Evolutionary conservation across 176 grass and related monocot species (phyloP).

Genomic region (Microstegium vimineum): DNA sequence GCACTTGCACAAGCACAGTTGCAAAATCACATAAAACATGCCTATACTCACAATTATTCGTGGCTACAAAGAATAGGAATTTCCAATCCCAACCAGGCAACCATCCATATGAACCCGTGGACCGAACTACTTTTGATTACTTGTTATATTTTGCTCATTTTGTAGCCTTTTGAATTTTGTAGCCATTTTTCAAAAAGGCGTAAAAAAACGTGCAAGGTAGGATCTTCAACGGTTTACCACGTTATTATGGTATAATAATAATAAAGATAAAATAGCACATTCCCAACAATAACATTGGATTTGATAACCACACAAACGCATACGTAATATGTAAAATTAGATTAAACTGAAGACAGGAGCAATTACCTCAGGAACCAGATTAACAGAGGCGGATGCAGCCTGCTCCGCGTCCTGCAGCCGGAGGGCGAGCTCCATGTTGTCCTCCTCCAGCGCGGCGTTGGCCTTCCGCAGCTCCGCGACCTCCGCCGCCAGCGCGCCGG

Average conservation of each 20-base stretch:
- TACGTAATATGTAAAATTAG: not conserved
- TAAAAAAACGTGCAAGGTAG: not conserved
- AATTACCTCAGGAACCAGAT: constrained; percentile 40
- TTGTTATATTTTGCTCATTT: no score
- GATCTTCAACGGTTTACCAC: not conserved
- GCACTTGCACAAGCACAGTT: not conserved
- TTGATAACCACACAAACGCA: not conserved
- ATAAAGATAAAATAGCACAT: not conserved
- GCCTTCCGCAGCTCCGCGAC: constrained; percentile 41
- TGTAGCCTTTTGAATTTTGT: no score
- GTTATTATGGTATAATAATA: not conserved
- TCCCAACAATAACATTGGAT: no score
- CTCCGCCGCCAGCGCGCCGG: constrained; percentile 43
- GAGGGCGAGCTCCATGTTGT: constrained; percentile 56
- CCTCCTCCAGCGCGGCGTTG: constrained; percentile 57
- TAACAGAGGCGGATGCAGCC: constrained; percentile 17
- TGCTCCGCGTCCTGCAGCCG: constrained; percentile 45
- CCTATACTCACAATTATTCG: not conserved
- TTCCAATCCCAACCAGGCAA: no score
- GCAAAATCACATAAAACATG: not conserved
- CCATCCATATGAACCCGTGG: not conserved
- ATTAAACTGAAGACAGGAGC: not conserved
- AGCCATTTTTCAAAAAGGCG: not conserved
- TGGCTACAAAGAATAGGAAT: not conserved
- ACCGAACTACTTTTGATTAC: not conserved